phyloP scores from a whole-genome alignment of 805 yeast genomes.

The Blastobotrys attinorum region DNA sequence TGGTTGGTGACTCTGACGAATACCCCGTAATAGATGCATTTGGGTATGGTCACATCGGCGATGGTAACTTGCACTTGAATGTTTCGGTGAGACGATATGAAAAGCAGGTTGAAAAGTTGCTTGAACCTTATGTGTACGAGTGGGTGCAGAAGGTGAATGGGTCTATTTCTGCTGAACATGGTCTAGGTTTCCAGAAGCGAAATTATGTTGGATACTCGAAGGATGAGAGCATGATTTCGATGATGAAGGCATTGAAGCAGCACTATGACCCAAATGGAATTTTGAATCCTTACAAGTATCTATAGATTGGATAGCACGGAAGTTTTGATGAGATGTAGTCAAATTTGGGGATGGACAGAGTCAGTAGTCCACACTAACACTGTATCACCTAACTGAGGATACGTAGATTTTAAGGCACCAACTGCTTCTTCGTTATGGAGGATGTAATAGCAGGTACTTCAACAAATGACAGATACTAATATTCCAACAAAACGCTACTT shows the following conservation, averaged over 20 bases:
- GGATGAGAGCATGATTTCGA: conserved; percentile 54
- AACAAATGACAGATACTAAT: no score
- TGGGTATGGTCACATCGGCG: conserved; percentile 98
- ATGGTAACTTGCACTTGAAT: conserved; percentile 91
- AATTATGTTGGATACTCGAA: conserved; percentile 83
- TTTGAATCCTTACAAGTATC: conserved; percentile 89
- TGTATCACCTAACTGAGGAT: no score
- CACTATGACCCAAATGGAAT: conserved; percentile 87
- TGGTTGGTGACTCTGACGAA: conserved; percentile 53
- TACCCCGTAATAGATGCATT: conserved; percentile 82
- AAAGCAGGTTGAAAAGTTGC: conserved; percentile 64
- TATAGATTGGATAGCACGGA: no score
- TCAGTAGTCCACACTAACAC: no score
- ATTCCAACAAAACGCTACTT: no score
- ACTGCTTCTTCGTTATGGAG: no score
- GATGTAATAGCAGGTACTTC: no score
- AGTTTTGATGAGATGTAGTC: no score
- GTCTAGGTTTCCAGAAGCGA: conserved; percentile 94
- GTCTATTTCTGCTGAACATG: conserved; percentile 95
- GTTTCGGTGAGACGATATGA: conserved; percentile 81
- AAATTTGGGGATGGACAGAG: no score
- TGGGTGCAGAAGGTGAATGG: conserved; percentile 63
- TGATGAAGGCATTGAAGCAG: conserved; percentile 74
- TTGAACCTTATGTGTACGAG: conserved; percentile 95
- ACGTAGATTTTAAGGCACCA: no score